Evolutionary conservation across 2,329 filamentous ascomycete species (phyloP).

Genomic region (Exophiala calicioides): DNA sequence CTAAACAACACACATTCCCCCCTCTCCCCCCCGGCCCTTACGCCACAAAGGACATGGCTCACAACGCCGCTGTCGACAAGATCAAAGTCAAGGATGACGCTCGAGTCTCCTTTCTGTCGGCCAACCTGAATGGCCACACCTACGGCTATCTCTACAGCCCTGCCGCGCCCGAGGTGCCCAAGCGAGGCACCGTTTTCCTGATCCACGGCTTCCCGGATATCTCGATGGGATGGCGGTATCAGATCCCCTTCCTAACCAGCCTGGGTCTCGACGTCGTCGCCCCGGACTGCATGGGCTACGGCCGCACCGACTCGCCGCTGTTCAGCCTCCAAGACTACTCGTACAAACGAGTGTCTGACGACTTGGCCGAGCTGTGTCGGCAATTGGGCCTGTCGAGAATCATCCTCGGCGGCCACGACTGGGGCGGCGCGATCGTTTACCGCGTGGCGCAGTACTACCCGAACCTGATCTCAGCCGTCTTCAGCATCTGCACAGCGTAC

Average conservation of each 20-base stretch:
- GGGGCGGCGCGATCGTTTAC: constrained; percentile 79
- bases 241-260: constrained; percentile 74
- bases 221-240: constrained; percentile 82
- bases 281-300: constrained; percentile 86
- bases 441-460: constrained; percentile 73
- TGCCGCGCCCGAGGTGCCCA: constrained; percentile 42
- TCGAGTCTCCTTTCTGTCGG: constrained; percentile 64
- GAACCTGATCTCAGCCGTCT: constrained; percentile 69
- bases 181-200: constrained; percentile 56
- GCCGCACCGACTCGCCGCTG: constrained; percentile 63
- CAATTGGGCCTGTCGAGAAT: constrained; percentile 60
- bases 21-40: too few species aligned
- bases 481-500: constrained; percentile 80
- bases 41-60: background rate
- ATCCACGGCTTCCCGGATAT: constrained; percentile 84
- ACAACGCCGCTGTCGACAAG: constrained; percentile 59
- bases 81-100: constrained; percentile 64
- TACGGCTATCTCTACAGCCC: constrained; percentile 64
- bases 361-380: constrained; percentile 71
- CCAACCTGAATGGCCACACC: constrained; percentile 65
- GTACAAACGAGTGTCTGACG: constrained; percentile 70
- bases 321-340: constrained; percentile 64
- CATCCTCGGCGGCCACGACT: constrained; percentile 89
- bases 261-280: constrained; percentile 77
- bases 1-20: too few species aligned